Base-by-base conservation (phyloP, 345 rosid species). In the Syzygium jambos region DNA sequence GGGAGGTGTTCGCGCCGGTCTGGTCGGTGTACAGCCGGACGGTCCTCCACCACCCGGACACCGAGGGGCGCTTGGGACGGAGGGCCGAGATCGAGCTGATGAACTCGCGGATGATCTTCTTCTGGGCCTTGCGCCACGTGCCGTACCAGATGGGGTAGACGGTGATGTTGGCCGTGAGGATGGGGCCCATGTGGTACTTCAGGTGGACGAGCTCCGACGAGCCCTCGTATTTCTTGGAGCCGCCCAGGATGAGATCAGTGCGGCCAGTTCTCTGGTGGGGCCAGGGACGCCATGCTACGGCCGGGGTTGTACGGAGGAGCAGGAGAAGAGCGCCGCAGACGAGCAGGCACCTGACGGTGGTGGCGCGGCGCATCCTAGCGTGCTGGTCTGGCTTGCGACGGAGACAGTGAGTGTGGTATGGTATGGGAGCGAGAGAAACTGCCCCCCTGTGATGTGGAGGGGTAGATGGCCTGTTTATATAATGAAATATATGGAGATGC, bases 111-210 rank as follows among this genome's bases (percentile, higher is more conserved):
- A 97, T 97, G 87, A 97, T 95, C 87, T 94, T 95, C 89, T 97
- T 97, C 92, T 97, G 99, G n/a, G 94, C 65, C 78, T 89, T 94
- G 46, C 90, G 87, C 99, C 99, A 97, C 86, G 90, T 87, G 85
- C 99, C 99, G 94, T 97, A 97, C 99, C 99, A 96, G 90, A 97
- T 97, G 38, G 94, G 85, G 89, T 97, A 96, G 87, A 97, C 93
- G 91, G 98, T 96, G 87, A 97, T 95, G 94, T 95, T 93, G 90
- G 91, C 92, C 82, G 99, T 93, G 86, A 97, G 95, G 73, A 97
- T 98, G 0, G 99, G 99, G 8, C 99, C 99, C 99, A 96, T 95
- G 86, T 97, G 99, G 95, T 97, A 97, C 68, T 94, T 95, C 90
- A 96, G 86, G 86, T 91, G 94, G 78, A 97, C 95, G 88, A 97